Evolutionary conservation across 208 protist species (phyloP), one percentile per base, ranked within the genome.

Genomic region (Lotmaria passim): DNA sequence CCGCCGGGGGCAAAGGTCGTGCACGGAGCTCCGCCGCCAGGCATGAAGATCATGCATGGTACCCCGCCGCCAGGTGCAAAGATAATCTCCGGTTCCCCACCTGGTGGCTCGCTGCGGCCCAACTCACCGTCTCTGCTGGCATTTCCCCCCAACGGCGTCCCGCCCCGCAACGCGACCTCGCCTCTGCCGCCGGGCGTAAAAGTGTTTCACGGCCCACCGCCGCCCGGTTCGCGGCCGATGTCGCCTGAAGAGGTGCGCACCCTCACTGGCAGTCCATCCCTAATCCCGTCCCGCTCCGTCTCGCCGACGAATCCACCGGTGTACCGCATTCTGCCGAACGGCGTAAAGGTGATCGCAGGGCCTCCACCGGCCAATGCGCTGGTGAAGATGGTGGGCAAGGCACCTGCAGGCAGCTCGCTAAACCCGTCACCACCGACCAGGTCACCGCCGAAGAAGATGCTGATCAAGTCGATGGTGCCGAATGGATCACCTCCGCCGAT

Each of bases 281-380:
- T 71, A 15, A 41, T 59, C 21, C 68, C 62, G 19, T 60, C 75
- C 8, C 67, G 69, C 19, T 44, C 75, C 21, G 55, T 67, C 26
- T 81, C 75, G 19, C 75, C 75, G 15, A 81, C 70, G 21, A 76
- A 76, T 43, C 62, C 39, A 7, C 34, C 70, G 2, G 46, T 69
- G 36, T 69, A 34, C n/a, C 60, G 69, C 56, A 53, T 72, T 24
- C 17, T 78, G 21, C 81, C 83, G 26, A 75, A 85, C 23, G 83
- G 83, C n/a, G 81, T 66, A 19, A 90, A 87, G 46, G 55, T 87
- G 21, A 85, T 90, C n/a, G 69, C 56, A 31, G 79, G 73, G 11
- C 83, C 85, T 0, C 85, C 82, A 17, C 79, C 79, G 12, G 68
- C 73, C 12, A 78, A 72, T 2, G 66, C 73, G 15, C 53, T 67